These are phyloP conservation scores for Dryas alaskensis DNA, from an alignment of 306 rosid species.

Conservation along the genomic window DNA sequence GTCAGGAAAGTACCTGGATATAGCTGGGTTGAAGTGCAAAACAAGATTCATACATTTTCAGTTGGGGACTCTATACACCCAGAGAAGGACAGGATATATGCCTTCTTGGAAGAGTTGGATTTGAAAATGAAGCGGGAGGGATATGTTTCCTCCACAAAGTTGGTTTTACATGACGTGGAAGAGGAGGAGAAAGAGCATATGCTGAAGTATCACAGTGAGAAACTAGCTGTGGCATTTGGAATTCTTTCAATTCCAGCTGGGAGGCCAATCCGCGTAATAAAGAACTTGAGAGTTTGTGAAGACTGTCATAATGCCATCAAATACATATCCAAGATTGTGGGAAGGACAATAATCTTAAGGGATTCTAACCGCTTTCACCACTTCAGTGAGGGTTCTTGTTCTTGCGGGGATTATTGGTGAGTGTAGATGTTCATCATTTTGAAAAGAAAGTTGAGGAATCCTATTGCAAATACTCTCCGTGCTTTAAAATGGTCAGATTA, in stretches of 20 bases:
- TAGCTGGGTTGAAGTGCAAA: conserved; percentile 85
- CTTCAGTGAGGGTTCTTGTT: conserved; percentile 67
- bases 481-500: conserved; percentile 6
- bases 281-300: conserved; percentile 77
- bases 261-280: conserved; percentile 81
- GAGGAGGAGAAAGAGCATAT: conserved; percentile 84
- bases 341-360: conserved; percentile 67
- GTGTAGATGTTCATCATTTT: conserved; percentile 9
- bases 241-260: conserved; percentile 66
- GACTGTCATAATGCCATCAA: conserved; percentile 90
- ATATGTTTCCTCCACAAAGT: conserved; percentile 68
- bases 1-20: conserved; percentile 78
- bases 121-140: conserved; percentile 70
- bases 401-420: conserved; percentile 89
- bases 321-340: conserved; percentile 71
- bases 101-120: conserved; percentile 71
- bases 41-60: conserved; percentile 64
- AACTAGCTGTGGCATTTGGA: conserved; percentile 86
- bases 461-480: conserved; percentile 10
- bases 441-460: conserved; percentile 4
- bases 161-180: conserved; percentile 89
- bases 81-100: conserved; percentile 58
- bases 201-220: conserved; percentile 87
- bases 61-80: conserved; percentile 77
- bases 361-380: conserved; percentile 90